Percentiles rank a stretch among this genome's conserved stretches.
Evolutionary conservation across 202 grass and related monocot genomes (phyloP).

Genomic region (Carex arenaria): DNA sequence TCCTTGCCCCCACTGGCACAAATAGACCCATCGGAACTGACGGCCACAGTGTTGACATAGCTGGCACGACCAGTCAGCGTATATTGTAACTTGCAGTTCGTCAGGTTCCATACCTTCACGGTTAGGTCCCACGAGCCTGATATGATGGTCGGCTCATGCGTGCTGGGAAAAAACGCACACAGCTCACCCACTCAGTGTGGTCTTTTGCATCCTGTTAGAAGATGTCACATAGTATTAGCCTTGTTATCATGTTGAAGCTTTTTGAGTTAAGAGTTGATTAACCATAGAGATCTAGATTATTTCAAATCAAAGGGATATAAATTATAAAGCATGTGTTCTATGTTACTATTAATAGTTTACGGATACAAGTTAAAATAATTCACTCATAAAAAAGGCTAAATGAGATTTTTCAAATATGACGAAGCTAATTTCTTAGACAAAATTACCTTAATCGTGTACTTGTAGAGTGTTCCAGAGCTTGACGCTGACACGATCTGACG

Average conservation of each 20-base stretch:
- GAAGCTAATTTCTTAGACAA: not conserved
- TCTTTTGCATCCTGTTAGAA: slow-evolving; percentile 21
- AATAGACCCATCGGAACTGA: slow-evolving; percentile 65
- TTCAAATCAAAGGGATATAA: not conserved
- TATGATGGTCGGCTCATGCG: slow-evolving; percentile 33
- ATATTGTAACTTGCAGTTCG: slow-evolving; percentile 63
- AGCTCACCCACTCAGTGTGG: slow-evolving; percentile 68
- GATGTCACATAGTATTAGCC: not conserved
- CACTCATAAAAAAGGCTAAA: not conserved
- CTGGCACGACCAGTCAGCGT: slow-evolving; percentile 49
- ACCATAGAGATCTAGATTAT: not conserved
- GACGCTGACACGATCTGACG: slow-evolving; percentile 73
- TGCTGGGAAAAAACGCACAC: slow-evolving; percentile 68
- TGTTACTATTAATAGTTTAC: not conserved
- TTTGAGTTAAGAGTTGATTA: not conserved
- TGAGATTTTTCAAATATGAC: not conserved
- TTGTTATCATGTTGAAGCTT: not conserved
- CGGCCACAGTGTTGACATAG: slow-evolving; percentile 58
- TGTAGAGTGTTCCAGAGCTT: slow-evolving; percentile 86
- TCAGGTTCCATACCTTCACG: slow-evolving; percentile 80
- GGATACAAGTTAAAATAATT: not conserved
- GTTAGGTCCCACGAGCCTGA: slow-evolving; percentile 66
- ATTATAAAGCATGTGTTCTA: not conserved
- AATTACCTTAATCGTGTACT: slow-evolving; percentile 72
- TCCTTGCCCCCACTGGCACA: slow-evolving; percentile 76